These are phyloP conservation scores for Castanea crenata DNA, from an alignment of 306 rosid species.

Conservation along the genomic window DNA sequence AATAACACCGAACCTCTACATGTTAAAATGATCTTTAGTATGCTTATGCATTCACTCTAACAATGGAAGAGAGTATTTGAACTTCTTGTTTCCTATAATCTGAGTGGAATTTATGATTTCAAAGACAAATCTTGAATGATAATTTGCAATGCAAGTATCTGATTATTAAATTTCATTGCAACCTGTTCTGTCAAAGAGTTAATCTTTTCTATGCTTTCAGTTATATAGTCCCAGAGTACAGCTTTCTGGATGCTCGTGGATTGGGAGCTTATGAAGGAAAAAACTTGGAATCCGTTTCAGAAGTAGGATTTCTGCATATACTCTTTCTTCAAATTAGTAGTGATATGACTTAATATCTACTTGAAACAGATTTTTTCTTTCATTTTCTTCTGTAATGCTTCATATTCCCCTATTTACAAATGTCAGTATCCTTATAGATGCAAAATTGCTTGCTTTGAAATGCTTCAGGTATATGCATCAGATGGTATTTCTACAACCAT, in stretches of 20 bases:
- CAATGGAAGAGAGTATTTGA: background rate
- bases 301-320: slow-evolving; percentile 46
- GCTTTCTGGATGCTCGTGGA: slow-evolving; percentile 93
- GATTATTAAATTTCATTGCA: background rate
- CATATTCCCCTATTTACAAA: background rate
- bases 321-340: background rate
- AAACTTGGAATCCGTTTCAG: slow-evolving; percentile 64
- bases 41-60: background rate
- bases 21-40: background rate
- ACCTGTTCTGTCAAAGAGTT: background rate
- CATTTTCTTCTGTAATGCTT: background rate
- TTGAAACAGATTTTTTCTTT: background rate
- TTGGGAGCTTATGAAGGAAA: slow-evolving; percentile 92
- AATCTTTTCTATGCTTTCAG: slow-evolving; percentile 49
- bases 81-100: background rate
- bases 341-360: background rate
- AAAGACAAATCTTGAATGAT: background rate
- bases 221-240: slow-evolving; percentile 83
- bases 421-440: background rate
- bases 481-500: slow-evolving; percentile 60
- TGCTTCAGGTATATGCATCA: slow-evolving; percentile 68
- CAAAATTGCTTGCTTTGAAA: background rate
- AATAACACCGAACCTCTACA: background rate
- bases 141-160: background rate
- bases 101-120: background rate